These are phyloP conservation scores for Chaetomiaceae sp. DNA, from an alignment of 2,329 filamentous ascomycete species.

Conservation along the genomic window DNA sequence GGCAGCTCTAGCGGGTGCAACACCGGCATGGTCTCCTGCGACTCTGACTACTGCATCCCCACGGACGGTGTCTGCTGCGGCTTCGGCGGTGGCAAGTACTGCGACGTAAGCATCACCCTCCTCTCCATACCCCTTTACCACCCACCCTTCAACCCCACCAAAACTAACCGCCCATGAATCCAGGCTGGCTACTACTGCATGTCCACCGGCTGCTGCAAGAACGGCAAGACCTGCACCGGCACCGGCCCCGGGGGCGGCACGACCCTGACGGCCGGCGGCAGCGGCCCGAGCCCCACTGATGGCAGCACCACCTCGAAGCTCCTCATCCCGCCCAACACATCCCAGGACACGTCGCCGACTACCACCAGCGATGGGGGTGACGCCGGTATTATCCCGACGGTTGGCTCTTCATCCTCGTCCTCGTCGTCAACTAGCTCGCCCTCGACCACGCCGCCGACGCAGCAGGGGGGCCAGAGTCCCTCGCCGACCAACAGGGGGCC, in stretches of 20 bases:
- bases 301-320: neutral
- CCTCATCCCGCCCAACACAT: too few relatives aligned
- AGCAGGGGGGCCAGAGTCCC: neutral
- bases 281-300: too few relatives aligned
- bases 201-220: constrained; percentile 8
- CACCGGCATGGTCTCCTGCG: neutral
- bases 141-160: neutral
- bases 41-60: constrained; percentile 11
- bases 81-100: constrained; percentile 11
- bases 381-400: too few relatives aligned
- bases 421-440: neutral
- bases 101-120: constrained; percentile 4
- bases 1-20: constrained; percentile 6
- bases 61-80: constrained; percentile 9
- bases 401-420: too few relatives aligned
- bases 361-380: neutral
- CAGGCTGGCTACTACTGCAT: constrained; percentile 12
- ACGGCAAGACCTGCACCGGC: constrained; percentile 10
- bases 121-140: neutral
- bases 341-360: too few relatives aligned
- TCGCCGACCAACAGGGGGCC: neutral
- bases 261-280: too few relatives aligned
- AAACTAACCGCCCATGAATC: neutral
- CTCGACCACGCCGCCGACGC: neutral
- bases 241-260: neutral